Percentiles rank a stretch among this genome's conserved stretches.
Evolutionary conservation across 352 stramenopile genomes (phyloP).

Genomic region (Pythium monospermum): DNA sequence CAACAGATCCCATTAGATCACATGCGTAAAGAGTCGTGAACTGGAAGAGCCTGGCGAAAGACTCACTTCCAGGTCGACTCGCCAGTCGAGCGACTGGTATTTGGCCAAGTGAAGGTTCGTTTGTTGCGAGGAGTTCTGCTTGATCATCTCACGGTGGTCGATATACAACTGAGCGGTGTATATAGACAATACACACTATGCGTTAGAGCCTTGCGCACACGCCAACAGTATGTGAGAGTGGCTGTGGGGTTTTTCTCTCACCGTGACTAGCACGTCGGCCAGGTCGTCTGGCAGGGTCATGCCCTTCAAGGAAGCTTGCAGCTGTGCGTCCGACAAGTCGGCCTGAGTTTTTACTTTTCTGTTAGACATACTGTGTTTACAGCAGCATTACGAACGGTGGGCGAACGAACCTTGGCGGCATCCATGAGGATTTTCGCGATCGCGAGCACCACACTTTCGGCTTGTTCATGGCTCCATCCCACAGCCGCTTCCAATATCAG

Average conservation of each 20-base stretch:
- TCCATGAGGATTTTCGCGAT: slow-evolving; percentile 79
- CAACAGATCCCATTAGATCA: no score
- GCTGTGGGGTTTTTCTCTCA: no score
- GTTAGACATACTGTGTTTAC: no score
- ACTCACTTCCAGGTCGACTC: slow-evolving; percentile 72
- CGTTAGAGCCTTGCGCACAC: no score
- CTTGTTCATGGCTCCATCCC: slow-evolving; percentile 49
- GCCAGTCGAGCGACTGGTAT: slow-evolving; percentile 70
- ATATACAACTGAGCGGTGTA: slow-evolving; percentile 43
- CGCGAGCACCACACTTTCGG: slow-evolving; percentile 51
- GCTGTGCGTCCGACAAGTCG: slow-evolving; percentile 35
- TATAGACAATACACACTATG: no score
- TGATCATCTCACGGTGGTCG: slow-evolving; percentile 44
- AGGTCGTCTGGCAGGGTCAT: slow-evolving; percentile 41
- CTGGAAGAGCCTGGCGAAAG: no score
- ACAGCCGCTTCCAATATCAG: slow-evolving; percentile 30
- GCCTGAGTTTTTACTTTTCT: slow-evolving; percentile 25
- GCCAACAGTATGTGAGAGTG: no score
- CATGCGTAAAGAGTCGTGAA: no score
- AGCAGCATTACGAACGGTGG: no score
- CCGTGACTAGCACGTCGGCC: slow-evolving; percentile 38
- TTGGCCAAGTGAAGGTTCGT: slow-evolving; percentile 37
- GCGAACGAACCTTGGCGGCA: slow-evolving; percentile 61
- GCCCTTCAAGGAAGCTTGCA: slow-evolving; percentile 38
- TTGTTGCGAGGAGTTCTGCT: slow-evolving; percentile 36